Conservation (phyloP, 495 filamentous ascomycete genomes). For the Alectoria sarmentosa region DNA sequence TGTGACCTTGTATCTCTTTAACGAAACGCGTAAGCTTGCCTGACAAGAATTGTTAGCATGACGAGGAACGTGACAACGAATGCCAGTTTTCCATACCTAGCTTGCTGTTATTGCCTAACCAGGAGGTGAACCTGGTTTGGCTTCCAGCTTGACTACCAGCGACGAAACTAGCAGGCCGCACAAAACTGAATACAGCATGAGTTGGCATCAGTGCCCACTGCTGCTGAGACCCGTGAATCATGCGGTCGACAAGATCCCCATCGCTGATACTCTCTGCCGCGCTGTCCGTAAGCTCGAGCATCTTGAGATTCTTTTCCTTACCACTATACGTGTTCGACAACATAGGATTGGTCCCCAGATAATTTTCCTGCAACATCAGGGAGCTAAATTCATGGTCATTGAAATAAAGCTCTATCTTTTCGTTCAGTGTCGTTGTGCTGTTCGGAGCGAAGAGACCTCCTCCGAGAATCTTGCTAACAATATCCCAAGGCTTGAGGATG, state of each 20-base stretch:
- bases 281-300: conserved; percentile 73
- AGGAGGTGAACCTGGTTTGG: conserved; percentile 65
- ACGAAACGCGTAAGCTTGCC: conserved; percentile 75
- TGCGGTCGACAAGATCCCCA: conserved; percentile 90
- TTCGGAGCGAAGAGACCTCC: conserved; percentile 75
- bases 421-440: conserved; percentile 80
- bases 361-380: conserved; percentile 98
- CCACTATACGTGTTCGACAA: conserved; percentile 50
- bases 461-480: conserved; percentile 83
- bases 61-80: conserved; percentile 2
- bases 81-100: conserved; percentile 42
- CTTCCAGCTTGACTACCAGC: conserved; percentile 60
- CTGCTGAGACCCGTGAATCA: conserved; percentile 97
- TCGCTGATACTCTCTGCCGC: conserved; percentile 95
- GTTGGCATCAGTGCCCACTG: conserved; percentile 98
- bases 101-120: conserved; percentile 95
- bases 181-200: conserved; percentile 94
- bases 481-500: conserved; percentile 96
- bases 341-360: conserved; percentile 71
- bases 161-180: conserved; percentile 84
- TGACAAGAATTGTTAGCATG: conserved; percentile 29
- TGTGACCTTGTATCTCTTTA: conserved; percentile 95
- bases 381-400: conserved; percentile 97
- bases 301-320: conserved; percentile 65
- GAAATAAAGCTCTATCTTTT: conserved; percentile 98